Conservation (phyloP, 306 rosid species). For the Quercus wislizeni region DNA sequence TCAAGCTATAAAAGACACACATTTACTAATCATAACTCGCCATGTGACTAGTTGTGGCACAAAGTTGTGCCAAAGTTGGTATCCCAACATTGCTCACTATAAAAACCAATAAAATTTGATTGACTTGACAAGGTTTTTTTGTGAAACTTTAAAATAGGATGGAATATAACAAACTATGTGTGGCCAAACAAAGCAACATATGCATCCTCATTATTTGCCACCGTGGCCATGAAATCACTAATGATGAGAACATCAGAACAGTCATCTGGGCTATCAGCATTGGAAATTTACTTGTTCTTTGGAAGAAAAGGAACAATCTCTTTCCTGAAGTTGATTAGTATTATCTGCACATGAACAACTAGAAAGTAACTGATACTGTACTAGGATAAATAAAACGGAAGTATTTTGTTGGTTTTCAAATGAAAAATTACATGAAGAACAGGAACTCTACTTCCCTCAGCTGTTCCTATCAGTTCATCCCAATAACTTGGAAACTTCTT, state of each 20-base stretch:
- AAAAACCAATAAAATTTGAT: not conserved
- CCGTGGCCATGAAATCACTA: conserved; percentile 63
- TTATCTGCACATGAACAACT: conserved; percentile 47
- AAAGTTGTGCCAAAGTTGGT: too few relatives aligned
- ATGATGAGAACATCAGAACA: conserved; percentile 78
- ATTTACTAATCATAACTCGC: too few relatives aligned
- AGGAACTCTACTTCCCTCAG: conserved; percentile 68
- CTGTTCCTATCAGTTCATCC: conserved; percentile 69
- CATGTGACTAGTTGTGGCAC: rapidly evolving
- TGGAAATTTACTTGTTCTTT: conserved; percentile 17
- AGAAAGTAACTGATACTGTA: not conserved
- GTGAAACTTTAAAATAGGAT: not conserved
- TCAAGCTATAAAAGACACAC: not conserved
- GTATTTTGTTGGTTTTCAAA: not conserved
- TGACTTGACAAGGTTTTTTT: not conserved
- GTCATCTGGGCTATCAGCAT: conserved; percentile 46
- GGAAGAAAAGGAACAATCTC: conserved; percentile 79
- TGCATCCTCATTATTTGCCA: conserved; percentile 86
- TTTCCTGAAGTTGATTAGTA: conserved; percentile 71
- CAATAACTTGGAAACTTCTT: conserved; percentile 59
- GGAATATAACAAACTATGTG: conserved; percentile 41
- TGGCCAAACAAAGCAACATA: conserved; percentile 71
- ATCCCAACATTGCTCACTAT: too few relatives aligned
- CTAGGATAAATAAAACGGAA: not conserved
- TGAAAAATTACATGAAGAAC: conserved; percentile 56